These are phyloP conservation scores for Aureococcus anophagefferens DNA, from an alignment of 108 stramenopile genomes.

Conservation along the genomic window DNA sequence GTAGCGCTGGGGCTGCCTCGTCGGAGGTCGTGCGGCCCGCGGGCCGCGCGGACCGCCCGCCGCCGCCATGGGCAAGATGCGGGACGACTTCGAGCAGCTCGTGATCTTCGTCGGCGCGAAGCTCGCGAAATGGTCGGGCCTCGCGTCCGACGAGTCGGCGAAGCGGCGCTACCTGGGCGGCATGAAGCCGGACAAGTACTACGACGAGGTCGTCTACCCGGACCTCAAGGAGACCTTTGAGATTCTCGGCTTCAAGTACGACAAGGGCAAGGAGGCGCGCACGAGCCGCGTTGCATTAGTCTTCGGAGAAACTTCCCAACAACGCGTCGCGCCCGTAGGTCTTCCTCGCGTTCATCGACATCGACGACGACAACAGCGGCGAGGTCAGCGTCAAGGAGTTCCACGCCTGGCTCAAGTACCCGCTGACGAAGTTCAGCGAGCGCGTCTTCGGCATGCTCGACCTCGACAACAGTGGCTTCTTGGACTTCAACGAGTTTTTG, in stretches of 20 bases:
- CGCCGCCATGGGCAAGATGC: too few species aligned
- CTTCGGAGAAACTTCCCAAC: too few species aligned
- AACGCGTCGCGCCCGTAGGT: slow-evolving; percentile 10
- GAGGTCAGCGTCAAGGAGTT: slow-evolving; percentile 30
- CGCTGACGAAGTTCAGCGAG: slow-evolving; percentile 28
- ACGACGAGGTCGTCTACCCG: slow-evolving; percentile 4
- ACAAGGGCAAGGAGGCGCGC: too few species aligned
- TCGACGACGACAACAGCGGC: slow-evolving; percentile 25
- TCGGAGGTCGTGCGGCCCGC: too few species aligned
- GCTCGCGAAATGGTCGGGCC: too few species aligned
- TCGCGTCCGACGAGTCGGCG: too few species aligned
- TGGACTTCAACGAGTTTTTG: slow-evolving; percentile 35
- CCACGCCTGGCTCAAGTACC: slow-evolving; percentile 22
- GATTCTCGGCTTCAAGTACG: slow-evolving; percentile 10
- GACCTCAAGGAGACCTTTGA: slow-evolving; percentile 18
- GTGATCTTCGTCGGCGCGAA: too few species aligned
- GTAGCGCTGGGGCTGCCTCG: too few species aligned
- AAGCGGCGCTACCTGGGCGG: slow-evolving; percentile 22
- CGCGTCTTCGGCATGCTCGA: slow-evolving; percentile 41
- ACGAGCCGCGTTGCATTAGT: too few species aligned
- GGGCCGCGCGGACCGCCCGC: too few species aligned
- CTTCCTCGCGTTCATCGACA: slow-evolving; percentile 24
- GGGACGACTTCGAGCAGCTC: too few species aligned
- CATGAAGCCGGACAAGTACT: slow-evolving; percentile 25
- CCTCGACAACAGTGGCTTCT: slow-evolving; percentile 18